Base-by-base conservation (phyloP, 352 stramenopile genomes). In the Elongisporangium senticosum region DNA sequence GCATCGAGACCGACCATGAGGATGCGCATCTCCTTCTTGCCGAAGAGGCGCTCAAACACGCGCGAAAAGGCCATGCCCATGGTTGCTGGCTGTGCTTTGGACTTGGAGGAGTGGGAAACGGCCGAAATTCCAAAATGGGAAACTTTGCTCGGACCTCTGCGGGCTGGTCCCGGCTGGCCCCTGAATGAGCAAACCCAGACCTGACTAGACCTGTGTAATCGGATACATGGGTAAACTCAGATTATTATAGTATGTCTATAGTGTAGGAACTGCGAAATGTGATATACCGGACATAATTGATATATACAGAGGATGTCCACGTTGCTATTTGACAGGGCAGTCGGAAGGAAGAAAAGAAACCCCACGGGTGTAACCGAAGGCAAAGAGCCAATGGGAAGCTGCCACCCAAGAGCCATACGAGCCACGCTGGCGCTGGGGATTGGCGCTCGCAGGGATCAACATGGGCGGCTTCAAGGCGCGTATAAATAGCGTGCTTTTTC, bases 1-100 rank as follows among this genome's bases (percentile, higher is more conserved):
- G 98, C 98, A 74, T 99, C 98, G 23, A 99, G 86, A 60, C 97
- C 98, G 11, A 99, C 78, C 84, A 99, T 99, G n/a, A 99, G 79
- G 72, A 99, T 99, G 61, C 97, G 90, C 59, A 99, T 97, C 86
- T 99, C 97, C 73, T 99, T 99, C 68, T 93, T 98, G 56, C 97
- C 96, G 81, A 99, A 99, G 64, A 99, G 88, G 69, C 79, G 87
- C 67, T 98, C 93, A 79, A 99, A 99, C 59, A 99, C 69, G 72
- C 91, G 85, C 70, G 86, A 98, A 76, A 99, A 97, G 55, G 98
- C 80, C 68, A 99, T 98, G 56, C 97, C 97, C 97, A 99, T 99
- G 74, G 69, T 90, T 86, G 64, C 74, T 72, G 49, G 37, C 37
- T 65, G 19, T 49, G 20, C 11, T 67, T 47, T 21, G 21, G 51